Base-by-base conservation (phyloP, 176 grass and related monocot genomes). In the Puccinellia tenuiflora region DNA sequence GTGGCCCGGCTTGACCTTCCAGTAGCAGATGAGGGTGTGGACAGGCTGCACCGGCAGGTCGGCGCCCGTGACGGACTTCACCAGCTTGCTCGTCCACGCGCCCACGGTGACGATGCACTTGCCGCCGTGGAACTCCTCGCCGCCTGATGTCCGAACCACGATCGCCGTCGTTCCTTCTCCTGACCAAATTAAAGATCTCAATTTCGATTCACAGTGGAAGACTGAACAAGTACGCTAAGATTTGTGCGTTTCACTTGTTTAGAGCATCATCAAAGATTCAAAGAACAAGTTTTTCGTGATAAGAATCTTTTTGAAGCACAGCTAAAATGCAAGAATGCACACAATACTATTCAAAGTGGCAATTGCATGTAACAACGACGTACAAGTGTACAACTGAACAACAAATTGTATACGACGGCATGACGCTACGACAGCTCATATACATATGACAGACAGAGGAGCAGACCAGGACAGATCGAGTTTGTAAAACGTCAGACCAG, bases 1-100 rank as follows among this genome's bases (percentile, higher is more conserved):
- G 22, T 7, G 87, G 3, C 90, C 90, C 1, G 81, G 82, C 54
- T 30, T 88, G 62, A 82, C 85, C 90, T 95, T 95, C 95, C 95
- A 98, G 78, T 98, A 95, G 84, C 92, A 93, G 79, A 95, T 82
- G 73, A 90, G 68, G 0, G 82, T 91, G 60, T 98, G 95, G 11
- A 93, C 5, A 0, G 95, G 90, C 76, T 90, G 83, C 59, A 98
- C 92, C 1, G 95, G 95, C 2, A 98, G 76, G 10, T 86, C 78
- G 2, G 65, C 12, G 22, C 86, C 88, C 31, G 28, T 55, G 9
- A 92, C 82, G 0, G 56, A 61, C 64, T 72, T 85, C 4, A 94
- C 72, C 21, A 98, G 71, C 67, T 91, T 94, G 26, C 18, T 84
- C 5, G 78, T 79, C 95, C 95, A 98, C 0, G 92, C 90, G 13